Percentiles rank a stretch among this genome's conserved stretches.
Conservation (phyloP, 2,329 filamentous ascomycete genomes). For the Aspergillus pseudonomiae region DNA sequence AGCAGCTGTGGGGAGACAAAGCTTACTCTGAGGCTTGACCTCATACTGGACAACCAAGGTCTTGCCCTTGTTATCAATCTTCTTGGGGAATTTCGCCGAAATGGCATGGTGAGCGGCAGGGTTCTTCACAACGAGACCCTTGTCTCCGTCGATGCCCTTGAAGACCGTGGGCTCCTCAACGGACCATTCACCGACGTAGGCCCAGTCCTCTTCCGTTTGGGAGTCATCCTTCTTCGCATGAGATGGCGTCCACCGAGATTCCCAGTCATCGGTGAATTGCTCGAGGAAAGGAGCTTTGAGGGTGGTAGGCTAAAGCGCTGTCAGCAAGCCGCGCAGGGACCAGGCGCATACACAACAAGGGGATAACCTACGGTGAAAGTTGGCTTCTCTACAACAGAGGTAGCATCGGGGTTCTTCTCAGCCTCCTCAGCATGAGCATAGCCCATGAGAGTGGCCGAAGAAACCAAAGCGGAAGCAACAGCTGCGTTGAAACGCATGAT, state of each 20-base stretch:
- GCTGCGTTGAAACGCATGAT: constrained; percentile 84
- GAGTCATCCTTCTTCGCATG: constrained; percentile 95
- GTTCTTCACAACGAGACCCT: constrained; percentile 98
- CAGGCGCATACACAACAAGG: constrained; percentile 5
- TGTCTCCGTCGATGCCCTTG: constrained; percentile 92
- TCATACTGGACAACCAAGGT: constrained; percentile 97
- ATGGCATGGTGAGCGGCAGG: constrained; percentile 97
- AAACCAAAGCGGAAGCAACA: constrained; percentile 70
- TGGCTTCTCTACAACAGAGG: constrained; percentile 68
- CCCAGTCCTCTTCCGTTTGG: constrained; percentile 85
- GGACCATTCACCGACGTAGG: constrained; percentile 93
- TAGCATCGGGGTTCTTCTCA: constrained; percentile 58
- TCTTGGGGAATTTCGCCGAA: constrained; percentile 96
- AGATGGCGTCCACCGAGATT: constrained; percentile 88
- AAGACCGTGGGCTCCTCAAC: constrained; percentile 91
- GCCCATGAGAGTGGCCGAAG: constrained; percentile 68
- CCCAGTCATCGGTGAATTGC: constrained; percentile 98
- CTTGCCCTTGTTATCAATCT: constrained; percentile 96
- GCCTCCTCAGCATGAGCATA: constrained; percentile 70
- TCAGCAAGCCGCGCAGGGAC: constrained; percentile 17
- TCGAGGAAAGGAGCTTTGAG: constrained; percentile 95
- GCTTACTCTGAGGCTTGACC: constrained; percentile 95
- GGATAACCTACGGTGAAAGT: constrained; percentile 80
- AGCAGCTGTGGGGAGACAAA: constrained; percentile 24
- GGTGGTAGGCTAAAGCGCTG: constrained; percentile 69